Percentiles rank a stretch among this genome's conserved stretches.
Evolutionary conservation across 768 basidiomycete species (phyloP).

Genomic region (Pulveroboletus sp.): DNA sequence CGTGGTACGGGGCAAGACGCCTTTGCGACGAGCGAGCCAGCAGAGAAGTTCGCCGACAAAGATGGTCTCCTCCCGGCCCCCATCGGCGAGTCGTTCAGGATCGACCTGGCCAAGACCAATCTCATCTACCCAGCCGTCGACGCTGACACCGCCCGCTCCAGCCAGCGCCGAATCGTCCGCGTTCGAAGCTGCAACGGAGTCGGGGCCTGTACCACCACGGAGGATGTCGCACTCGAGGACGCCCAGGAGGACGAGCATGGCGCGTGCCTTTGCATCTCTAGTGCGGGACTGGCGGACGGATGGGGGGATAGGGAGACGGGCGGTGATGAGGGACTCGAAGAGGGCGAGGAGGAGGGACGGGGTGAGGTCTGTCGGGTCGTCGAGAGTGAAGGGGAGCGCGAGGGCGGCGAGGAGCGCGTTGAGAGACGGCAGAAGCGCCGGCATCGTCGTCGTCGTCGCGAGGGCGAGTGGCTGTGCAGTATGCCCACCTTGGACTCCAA

Average conservation of each 20-base stretch:
- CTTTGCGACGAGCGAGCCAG: constrained; percentile 55
- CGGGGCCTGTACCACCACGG: constrained; percentile 39
- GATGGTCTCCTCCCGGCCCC: constrained; percentile 62
- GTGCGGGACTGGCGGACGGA: constrained; percentile 37
- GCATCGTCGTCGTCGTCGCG: constrained; percentile 13
- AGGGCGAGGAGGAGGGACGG: constrained; percentile 69
- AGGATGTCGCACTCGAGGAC: constrained; percentile 66
- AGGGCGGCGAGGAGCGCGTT: constrained; percentile 46
- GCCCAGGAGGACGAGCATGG: constrained; percentile 73
- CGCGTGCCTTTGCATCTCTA: constrained; percentile 46
- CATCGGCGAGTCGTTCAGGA: constrained; percentile 58
- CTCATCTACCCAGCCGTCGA: constrained; percentile 38
- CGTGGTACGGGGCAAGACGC: constrained; percentile 26
- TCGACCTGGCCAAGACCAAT: constrained; percentile 66
- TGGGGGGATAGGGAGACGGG: constrained; percentile 46
- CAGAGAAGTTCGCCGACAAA: constrained; percentile 65
- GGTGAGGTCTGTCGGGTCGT: constrained; percentile 59
- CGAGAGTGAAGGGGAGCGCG: constrained; percentile 42
- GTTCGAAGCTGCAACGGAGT: constrained; percentile 7
- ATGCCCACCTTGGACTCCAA: constrained; percentile 6
- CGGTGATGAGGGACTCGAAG: constrained; percentile 56
- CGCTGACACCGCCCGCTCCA: constrained; percentile 24
- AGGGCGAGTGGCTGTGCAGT: constrained; percentile 8
- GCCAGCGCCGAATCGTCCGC: constrained; percentile 28
- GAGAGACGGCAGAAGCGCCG: constrained; percentile 28